Evolutionary conservation across 768 basidiomycete species (phyloP), one percentile per base, ranked within the genome.

Genomic region (Boletus eberwhitei): DNA sequence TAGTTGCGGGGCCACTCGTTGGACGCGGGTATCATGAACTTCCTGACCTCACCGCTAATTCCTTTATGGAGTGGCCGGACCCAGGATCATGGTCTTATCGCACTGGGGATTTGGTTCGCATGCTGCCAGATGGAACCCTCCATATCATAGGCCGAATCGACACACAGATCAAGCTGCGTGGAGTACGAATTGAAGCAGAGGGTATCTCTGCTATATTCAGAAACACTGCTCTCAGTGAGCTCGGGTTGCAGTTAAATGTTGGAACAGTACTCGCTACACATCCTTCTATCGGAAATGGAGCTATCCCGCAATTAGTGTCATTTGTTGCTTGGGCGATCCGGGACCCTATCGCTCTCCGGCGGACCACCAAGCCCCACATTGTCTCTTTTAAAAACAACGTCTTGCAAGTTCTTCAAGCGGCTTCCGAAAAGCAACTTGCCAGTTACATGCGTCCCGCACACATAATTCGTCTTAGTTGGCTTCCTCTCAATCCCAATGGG

Each of bases 181-280:
- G 80, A 24, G 78, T 81, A 19, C 77, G 80, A n/a, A 80, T 81
- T 19, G 80, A 81, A 59, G 73, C 74, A 2, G 79, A 79, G 55
- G 80, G 79, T 7, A 74, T 81, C 24, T 79, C 76, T n/a, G 70
- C 77, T 29, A 72, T 78, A 39, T 61, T 79, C 19, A 74, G 53
- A 42, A 50, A 50, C 17, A 24, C 55, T 34, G 64, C 50, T 58
- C 54, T 39, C 32, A 39, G 39, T 24, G 58, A 49, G 38, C 59
- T 59, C 29, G 60, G 54, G 21, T 26, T 67, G 26, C 59, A 56
- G 40, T 64, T 79, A 37, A 75, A 79, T 49, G 77, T 68, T 17
- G 66, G 70, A 14, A 79, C 79, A 5, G 62, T 79, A 40, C 67
- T 79, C 8, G 73, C 70, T 8, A 73, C 74, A 35, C 79, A 79